Base-by-base conservation (phyloP, 1,139 yeast species). In the Geotrichum fermentans region DNA sequence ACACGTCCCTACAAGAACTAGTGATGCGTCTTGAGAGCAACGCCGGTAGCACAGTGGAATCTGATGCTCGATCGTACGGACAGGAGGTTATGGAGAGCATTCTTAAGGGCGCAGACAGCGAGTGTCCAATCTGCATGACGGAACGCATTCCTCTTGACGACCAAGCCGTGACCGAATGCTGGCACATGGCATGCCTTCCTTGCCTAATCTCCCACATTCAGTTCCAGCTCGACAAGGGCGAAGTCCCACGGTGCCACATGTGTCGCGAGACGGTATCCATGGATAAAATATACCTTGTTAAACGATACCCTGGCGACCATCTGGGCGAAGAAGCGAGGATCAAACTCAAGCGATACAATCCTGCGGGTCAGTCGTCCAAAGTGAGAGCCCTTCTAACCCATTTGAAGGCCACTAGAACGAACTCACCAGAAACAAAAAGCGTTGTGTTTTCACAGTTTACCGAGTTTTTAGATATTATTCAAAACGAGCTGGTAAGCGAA, bases 381-480 rank as follows among this genome's bases (percentile, higher is more conserved):
- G 72, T 89, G 11, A 78, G 79, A 53, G 89, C 95, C 0, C 71
- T 92, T 32, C 56, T 86, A 3, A 66, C 71, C 10, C 89, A 83
- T 60, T 66, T 87, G 34, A 72, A 74, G 50, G 71, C 65, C 37
- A 68, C 84, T 17, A 73, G 74, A 55, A 75, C 73, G 24, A 77
- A 78, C 45, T 71, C 74, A 30, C 78, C 85, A 3, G 78, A 78
- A 22, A 87, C 82, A 53, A 90, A 83, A 59, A 80, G 85, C 3
- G 89, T 92, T 46, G 92, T 92, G 0, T 90, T 92, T 63, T 88
- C 97, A 0, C 97, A 90, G 60, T 92, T 92, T 60, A 84, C 96
- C 0, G 77, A 89, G 0, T 90, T 81, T 59, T 66, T 92, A 53
- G 96, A 88, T 63, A 71, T 88, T 8, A 78, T 92, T 49, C 83